Evolutionary conservation across 306 rosid genomes (phyloP).

Genomic region (Rosa persica): DNA sequence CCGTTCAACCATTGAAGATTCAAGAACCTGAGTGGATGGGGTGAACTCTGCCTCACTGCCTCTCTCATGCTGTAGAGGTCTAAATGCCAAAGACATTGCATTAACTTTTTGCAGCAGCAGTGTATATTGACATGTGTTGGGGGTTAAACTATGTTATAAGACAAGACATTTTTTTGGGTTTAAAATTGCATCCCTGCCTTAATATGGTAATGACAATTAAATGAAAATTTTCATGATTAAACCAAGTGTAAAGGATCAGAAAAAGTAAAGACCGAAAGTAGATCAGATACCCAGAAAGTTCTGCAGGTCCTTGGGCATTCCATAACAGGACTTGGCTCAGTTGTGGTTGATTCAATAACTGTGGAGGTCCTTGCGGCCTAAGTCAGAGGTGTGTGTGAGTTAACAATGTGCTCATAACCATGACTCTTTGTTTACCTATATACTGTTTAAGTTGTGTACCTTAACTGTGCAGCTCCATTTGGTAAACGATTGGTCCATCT

Average conservation of each 20-base stretch:
- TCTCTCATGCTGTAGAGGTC: neutral
- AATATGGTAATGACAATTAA: neutral
- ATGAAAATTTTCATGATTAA: too few relatives aligned
- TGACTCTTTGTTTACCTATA: neutral
- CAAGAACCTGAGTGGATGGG: conserved; percentile 3
- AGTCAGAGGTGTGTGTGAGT: neutral
- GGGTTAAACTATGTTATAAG: neutral
- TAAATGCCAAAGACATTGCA: conserved; percentile 5
- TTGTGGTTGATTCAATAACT: conserved; percentile 13
- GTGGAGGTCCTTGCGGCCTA: conserved; percentile 24
- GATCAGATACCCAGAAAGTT: conserved; percentile 6
- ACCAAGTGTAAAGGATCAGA: neutral
- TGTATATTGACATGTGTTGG: neutral
- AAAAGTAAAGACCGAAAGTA: neutral
- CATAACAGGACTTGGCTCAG: neutral
- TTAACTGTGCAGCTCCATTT: neutral
- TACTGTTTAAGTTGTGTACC: conserved; percentile 8
- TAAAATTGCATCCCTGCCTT: neutral
- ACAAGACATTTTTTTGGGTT: neutral
- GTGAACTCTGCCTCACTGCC: neutral
- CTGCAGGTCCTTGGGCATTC: conserved; percentile 5
- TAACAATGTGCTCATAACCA: neutral
- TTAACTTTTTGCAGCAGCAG: neutral
- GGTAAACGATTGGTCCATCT: neutral
- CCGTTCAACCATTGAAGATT: conserved; percentile 16